These are phyloP conservation scores for Colletotrichum sp. DNA, from an alignment of 2,329 filamentous ascomycete species.

Conservation along the genomic window DNA sequence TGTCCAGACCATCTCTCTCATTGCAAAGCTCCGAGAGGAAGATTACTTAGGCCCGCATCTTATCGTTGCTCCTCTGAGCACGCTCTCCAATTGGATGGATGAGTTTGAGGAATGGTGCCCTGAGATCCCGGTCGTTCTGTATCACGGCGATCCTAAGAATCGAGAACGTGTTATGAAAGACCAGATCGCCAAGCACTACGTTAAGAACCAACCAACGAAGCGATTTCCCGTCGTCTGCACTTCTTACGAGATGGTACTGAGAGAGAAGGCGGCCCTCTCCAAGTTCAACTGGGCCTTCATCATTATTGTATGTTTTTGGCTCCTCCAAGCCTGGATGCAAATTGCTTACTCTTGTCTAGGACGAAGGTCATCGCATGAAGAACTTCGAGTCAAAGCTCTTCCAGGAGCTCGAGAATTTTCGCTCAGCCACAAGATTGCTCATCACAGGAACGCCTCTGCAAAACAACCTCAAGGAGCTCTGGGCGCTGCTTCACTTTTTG, in stretches of 20 bases:
- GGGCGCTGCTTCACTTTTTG: slow-evolving; percentile 93
- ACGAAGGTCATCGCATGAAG: slow-evolving; percentile 97
- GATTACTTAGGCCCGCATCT: slow-evolving; percentile 88
- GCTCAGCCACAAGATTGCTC: slow-evolving; percentile 86
- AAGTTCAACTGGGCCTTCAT: slow-evolving; percentile 97
- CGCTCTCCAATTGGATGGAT: slow-evolving; percentile 93
- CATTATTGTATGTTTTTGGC: no score
- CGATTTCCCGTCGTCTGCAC: slow-evolving; percentile 93
- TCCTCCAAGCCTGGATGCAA: no score
- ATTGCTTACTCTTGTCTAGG: slow-evolving; percentile 58
- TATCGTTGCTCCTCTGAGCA: slow-evolving; percentile 89
- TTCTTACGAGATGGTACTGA: slow-evolving; percentile 94
- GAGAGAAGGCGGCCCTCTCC: slow-evolving; percentile 80
- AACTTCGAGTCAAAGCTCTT: slow-evolving; percentile 95
- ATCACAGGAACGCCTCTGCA: slow-evolving; percentile 96
- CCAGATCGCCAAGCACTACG: slow-evolving; percentile 73
- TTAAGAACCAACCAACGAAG: slow-evolving; percentile 59
- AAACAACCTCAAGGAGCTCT: slow-evolving; percentile 93
- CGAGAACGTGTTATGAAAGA: slow-evolving; percentile 77
- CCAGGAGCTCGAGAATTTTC: slow-evolving; percentile 84
- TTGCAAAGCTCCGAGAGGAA: slow-evolving; percentile 86
- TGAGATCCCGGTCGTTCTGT: slow-evolving; percentile 84
- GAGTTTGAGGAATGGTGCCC: slow-evolving; percentile 94
- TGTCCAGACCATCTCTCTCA: slow-evolving; percentile 85
- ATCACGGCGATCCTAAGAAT: slow-evolving; percentile 83